phyloP scores from a whole-genome alignment of 129 eudicot genomes.

The Ambrosia artemisiifolia region DNA sequence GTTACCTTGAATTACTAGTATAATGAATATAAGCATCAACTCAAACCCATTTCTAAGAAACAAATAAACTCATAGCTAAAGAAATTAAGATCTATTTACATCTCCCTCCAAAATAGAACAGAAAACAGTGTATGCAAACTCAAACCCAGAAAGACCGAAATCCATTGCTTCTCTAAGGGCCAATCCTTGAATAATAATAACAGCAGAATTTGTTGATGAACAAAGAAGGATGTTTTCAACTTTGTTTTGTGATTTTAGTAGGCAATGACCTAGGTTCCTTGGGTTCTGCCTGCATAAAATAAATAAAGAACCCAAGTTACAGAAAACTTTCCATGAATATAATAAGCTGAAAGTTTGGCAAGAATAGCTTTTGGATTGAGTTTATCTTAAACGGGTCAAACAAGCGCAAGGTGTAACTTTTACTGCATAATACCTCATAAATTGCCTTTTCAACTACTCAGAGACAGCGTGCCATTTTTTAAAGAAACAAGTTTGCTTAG shows the following conservation, averaged over 20 bases:
- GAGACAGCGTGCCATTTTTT: neutral
- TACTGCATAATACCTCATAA: neutral
- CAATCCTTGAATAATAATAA: neutral
- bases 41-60: neutral
- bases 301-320: neutral
- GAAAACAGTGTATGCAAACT: conserved; percentile 8
- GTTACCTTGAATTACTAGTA: too few relatives aligned
- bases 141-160: neutral
- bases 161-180: neutral
- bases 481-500: too few relatives aligned
- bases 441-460: neutral
- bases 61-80: neutral
- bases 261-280: conserved; percentile 27
- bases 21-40: neutral
- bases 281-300: conserved; percentile 24
- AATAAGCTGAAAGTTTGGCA: neutral
- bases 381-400: neutral
- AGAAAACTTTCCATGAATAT: neutral
- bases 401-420: neutral
- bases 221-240: conserved; percentile 9
- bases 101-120: conserved; percentile 2
- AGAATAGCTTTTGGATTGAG: neutral
- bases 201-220: neutral
- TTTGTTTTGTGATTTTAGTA: conserved; percentile 34
- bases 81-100: conserved; percentile 12